Percentiles rank a stretch among this genome's conserved stretches.
Conservation (phyloP, 2,329 filamentous ascomycete genomes). For the Penicillium hesseltinei region DNA sequence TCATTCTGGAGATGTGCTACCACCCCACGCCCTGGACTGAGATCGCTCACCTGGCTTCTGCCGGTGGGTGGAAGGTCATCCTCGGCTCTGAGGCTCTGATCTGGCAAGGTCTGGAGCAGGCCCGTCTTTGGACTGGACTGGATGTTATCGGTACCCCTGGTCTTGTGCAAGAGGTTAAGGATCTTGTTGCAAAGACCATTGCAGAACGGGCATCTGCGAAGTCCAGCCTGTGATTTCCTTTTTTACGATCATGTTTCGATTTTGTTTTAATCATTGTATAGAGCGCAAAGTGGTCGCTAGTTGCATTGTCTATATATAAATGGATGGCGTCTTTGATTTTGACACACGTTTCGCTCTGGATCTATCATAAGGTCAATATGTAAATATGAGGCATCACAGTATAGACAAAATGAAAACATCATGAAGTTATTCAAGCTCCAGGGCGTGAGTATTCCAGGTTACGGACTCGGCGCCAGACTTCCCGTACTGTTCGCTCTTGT, state of each 20-base stretch:
- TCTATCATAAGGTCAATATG: neutral
- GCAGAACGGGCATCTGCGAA: constrained; percentile 38
- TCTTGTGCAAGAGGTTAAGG: constrained; percentile 56
- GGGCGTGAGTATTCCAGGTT: constrained; percentile 66
- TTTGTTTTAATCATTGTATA: constrained; percentile 22
- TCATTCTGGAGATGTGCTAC: constrained; percentile 80
- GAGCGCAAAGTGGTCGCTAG: constrained; percentile 24
- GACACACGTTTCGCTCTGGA: constrained; percentile 12
- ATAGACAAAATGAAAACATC: neutral
- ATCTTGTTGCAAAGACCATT: constrained; percentile 48
- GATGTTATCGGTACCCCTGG: constrained; percentile 57
- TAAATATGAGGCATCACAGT: neutral
- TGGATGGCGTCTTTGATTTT: constrained; percentile 13
- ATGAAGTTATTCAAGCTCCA: constrained; percentile 46
- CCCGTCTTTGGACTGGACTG: constrained; percentile 62
- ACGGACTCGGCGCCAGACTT: constrained; percentile 69
- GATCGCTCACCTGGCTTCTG: constrained; percentile 60
- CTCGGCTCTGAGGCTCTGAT: constrained; percentile 74
- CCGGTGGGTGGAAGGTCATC: constrained; percentile 69
- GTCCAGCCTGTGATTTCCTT: constrained; percentile 26
- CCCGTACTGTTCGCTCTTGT: constrained; percentile 68
- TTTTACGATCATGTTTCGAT: constrained; percentile 4
- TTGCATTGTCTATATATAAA: constrained; percentile 23
- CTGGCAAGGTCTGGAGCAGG: constrained; percentile 72
- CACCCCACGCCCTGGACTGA: constrained; percentile 69